Base-by-base conservation (phyloP, 441 rosid genomes). In the Sinapis alba region DNA sequence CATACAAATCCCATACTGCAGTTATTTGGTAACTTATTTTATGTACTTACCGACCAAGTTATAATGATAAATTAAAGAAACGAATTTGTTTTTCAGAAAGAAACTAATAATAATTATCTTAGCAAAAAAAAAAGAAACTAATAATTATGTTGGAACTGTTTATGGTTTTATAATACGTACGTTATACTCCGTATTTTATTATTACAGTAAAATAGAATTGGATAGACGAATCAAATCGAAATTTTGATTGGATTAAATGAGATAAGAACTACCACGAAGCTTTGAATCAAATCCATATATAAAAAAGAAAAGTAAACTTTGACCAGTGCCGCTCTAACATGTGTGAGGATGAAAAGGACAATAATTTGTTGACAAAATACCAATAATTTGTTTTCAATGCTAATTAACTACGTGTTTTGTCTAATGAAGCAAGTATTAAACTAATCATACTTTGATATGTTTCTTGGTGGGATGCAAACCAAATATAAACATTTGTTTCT, bases 401-500 rank as follows among this genome's bases (percentile, higher is more conserved):
- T 36, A 28, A 28, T 36, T 68, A 73, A 73, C 26, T 34, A 56
- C 58, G 75, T 79, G 82, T 69, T 79, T 73, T 63, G 71, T 79
- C 63, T 73, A 74, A 74, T 50, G 75, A 79, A 79, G 70, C 72
- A 69, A 69, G 38, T 62, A 73, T 73, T 79, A 68, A 73, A 63
- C 30, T 73, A 78, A 69, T 73, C 50, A 32, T 62, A 47, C 7
- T 69, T 69, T 32, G 71, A 57, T 62, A 64, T 79, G 82, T 79
- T 74, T 79, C 78, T 79, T 74, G 63, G 62, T 74, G 71, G 82
- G 82, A 79, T 79, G 67, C 82, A 79, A 57, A 10, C 50, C 32
- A 56, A 62, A 57, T 23, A 43, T 9, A 62, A 78, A 66, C 66
- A 54, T 62, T 72, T 4, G 65, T 61, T 72, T 67, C 69, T 72